phyloP scores from a whole-genome alignment of 1,284 basidiomycete species.

The Leccinum subrobustum region DNA sequence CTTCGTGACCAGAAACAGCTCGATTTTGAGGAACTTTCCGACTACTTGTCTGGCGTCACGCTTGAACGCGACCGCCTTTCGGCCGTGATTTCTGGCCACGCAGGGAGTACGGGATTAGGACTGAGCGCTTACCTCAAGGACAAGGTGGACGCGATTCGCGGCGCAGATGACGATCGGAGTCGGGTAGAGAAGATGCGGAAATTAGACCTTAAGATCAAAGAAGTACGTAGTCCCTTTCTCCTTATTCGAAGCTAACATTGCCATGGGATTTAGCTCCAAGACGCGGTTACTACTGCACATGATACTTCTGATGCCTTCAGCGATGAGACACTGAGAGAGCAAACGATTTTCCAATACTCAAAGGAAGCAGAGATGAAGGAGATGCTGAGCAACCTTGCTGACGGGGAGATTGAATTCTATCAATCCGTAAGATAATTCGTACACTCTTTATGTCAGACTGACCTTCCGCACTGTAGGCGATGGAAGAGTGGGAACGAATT shows the following conservation, averaged over 20 bases:
- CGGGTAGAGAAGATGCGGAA: constrained; percentile 92
- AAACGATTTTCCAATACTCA: constrained; percentile 83
- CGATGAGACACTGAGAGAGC: constrained; percentile 89
- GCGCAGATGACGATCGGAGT: constrained; percentile 91
- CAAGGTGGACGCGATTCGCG: constrained; percentile 86
- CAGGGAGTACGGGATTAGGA: constrained; percentile 79
- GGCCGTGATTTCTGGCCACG: constrained; percentile 79
- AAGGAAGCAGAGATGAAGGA: constrained; percentile 97
- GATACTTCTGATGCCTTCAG: constrained; percentile 96
- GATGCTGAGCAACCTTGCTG: constrained; percentile 83
- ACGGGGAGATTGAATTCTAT: constrained; percentile 95
- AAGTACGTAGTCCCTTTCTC: constrained; percentile 51
- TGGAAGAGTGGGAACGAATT: constrained; percentile 93
- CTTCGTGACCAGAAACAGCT: constrained; percentile 98
- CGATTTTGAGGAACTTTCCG: constrained; percentile 96
- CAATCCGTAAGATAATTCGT: constrained; percentile 58
- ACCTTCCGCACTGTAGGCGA: constrained; percentile 47
- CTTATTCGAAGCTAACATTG: neutral
- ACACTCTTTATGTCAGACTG: neutral
- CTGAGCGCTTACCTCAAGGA: constrained; percentile 93
- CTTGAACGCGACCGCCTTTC: constrained; percentile 90
- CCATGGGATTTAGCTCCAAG: constrained; percentile 69
- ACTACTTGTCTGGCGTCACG: constrained; percentile 90
- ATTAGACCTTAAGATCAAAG: constrained; percentile 91
- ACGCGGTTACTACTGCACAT: constrained; percentile 92